Conservation (phyloP, 2,329 filamentous ascomycete species). For the Diaporthe batatas region DNA sequence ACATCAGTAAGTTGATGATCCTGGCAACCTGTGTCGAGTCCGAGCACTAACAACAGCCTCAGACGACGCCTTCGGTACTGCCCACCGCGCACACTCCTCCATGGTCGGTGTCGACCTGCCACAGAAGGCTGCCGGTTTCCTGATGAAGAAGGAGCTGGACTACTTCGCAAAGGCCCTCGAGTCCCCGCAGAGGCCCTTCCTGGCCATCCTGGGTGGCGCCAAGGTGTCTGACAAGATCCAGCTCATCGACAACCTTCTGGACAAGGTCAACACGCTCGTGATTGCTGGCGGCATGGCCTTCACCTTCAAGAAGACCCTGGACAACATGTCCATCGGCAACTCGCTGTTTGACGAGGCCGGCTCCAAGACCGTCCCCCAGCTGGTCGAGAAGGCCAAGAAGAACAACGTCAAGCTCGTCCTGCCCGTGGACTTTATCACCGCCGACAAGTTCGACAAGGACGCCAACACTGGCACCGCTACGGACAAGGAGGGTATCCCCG, state of each 20-base stretch:
- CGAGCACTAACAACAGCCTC: constrained; percentile 45
- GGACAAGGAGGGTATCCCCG: constrained; percentile 89
- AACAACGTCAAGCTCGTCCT: constrained; percentile 96
- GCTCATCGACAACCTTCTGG: constrained; percentile 97
- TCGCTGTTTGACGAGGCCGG: constrained; percentile 95
- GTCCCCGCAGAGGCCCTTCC: constrained; percentile 92
- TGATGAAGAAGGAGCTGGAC: constrained; percentile 99
- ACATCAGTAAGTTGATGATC: constrained; percentile 82
- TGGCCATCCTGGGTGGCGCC: constrained; percentile 96
- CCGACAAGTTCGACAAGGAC: constrained; percentile 92
- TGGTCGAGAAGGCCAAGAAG: constrained; percentile 96
- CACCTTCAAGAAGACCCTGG: constrained; percentile 99
- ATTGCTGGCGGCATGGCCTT: constrained; percentile 99
- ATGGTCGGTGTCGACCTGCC: constrained; percentile 98
- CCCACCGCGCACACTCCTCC: constrained; percentile 97
- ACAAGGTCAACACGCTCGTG: constrained; percentile 97
- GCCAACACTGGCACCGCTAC: constrained; percentile 85
- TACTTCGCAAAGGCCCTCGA: constrained; percentile 99
- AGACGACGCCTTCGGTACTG: constrained; percentile 99
- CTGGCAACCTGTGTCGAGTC: neutral
- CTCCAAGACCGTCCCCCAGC: constrained; percentile 87
- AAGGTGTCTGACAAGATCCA: constrained; percentile 99
- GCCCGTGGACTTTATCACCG: constrained; percentile 94
- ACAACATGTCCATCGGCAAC: constrained; percentile 89
- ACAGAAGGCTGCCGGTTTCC: constrained; percentile 97